phyloP scores from a whole-genome alignment of 805 yeast species.

The Saccharomyces paradoxus region DNA sequence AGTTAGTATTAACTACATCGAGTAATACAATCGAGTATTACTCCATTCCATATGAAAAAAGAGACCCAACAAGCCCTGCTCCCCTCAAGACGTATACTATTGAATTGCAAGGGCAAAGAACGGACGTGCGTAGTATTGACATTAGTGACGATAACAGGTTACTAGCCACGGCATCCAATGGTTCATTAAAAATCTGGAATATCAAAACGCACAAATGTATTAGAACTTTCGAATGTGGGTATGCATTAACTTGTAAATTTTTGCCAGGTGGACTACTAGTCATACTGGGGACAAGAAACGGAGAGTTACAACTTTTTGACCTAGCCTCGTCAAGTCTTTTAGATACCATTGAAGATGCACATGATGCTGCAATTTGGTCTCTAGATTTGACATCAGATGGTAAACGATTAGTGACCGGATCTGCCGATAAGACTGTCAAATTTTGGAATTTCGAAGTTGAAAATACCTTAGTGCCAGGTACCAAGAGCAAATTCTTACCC shows the following conservation, averaged over 20 bases:
- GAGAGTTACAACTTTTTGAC: slow-evolving; percentile 77
- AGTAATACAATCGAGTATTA: slow-evolving; percentile 73
- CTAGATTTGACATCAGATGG: slow-evolving; percentile 84
- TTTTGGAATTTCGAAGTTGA: slow-evolving; percentile 80
- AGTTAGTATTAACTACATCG: slow-evolving; percentile 55
- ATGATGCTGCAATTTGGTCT: slow-evolving; percentile 81
- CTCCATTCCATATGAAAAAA: slow-evolving; percentile 48
- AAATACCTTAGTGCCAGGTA: slow-evolving; percentile 64
- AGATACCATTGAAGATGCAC: slow-evolving; percentile 66
- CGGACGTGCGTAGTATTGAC: slow-evolving; percentile 78
- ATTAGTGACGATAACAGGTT: slow-evolving; percentile 73
- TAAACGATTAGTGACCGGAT: slow-evolving; percentile 76
- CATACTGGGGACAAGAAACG: slow-evolving; percentile 82
- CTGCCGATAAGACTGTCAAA: slow-evolving; percentile 83
- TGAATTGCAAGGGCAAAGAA: slow-evolving; percentile 79
- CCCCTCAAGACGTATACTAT: slow-evolving; percentile 47
- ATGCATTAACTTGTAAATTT: slow-evolving; percentile 70
- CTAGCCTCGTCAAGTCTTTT: slow-evolving; percentile 72
- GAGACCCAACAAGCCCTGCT: slow-evolving; percentile 36
- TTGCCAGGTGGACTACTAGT: slow-evolving; percentile 88
- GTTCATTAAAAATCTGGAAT: slow-evolving; percentile 85
- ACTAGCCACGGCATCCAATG: slow-evolving; percentile 85
- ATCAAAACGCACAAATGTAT: slow-evolving; percentile 62
- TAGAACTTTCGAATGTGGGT: slow-evolving; percentile 83
- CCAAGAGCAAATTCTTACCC: slow-evolving; percentile 39